Percentiles rank a stretch among this genome's conserved stretches.
Conservation (phyloP, 495 filamentous ascomycete genomes). For the Aspergillus incahuasiensis region DNA sequence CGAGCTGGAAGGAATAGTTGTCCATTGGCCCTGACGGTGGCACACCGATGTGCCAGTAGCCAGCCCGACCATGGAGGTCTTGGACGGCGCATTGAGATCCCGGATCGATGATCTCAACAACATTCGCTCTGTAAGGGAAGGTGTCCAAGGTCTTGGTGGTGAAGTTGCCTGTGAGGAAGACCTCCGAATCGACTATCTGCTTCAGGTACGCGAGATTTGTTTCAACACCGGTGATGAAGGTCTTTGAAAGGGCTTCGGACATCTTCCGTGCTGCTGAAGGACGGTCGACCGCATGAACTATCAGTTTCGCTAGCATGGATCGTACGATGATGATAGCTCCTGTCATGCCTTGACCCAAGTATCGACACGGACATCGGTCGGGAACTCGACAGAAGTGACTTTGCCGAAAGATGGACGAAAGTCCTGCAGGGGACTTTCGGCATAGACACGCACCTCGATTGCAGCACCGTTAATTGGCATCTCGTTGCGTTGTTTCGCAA, state of each 20-base stretch:
- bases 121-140: slow-evolving; percentile 45
- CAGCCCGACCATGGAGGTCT: slow-evolving; percentile 51
- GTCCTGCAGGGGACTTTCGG: slow-evolving; percentile 52
- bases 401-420: slow-evolving; percentile 53
- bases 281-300: slow-evolving; percentile 35
- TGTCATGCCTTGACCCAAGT: slow-evolving; percentile 55
- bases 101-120: slow-evolving; percentile 50
- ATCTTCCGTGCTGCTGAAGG: slow-evolving; percentile 23
- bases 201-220: slow-evolving; percentile 53
- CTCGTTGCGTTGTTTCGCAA: slow-evolving; percentile 13
- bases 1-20: slow-evolving; percentile 23
- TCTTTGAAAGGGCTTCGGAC: slow-evolving; percentile 22
- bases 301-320: slow-evolving; percentile 59
- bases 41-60: slow-evolving; percentile 43
- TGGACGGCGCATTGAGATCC: slow-evolving; percentile 54
- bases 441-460: slow-evolving; percentile 58
- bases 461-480: slow-evolving; percentile 36
- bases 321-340: slow-evolving; percentile 51
- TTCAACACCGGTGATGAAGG: slow-evolving; percentile 46
- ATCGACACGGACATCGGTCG: slow-evolving; percentile 46
- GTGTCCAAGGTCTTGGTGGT: slow-evolving; percentile 46
- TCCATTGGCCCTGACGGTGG: slow-evolving; percentile 52
- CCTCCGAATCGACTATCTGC: slow-evolving; percentile 35
- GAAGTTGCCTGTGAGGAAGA: slow-evolving; percentile 43
- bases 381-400: slow-evolving; percentile 45